Base-by-base conservation (phyloP, 225 moss, liverwort and hornwort genomes). In the Thuidium tamariscinum region DNA sequence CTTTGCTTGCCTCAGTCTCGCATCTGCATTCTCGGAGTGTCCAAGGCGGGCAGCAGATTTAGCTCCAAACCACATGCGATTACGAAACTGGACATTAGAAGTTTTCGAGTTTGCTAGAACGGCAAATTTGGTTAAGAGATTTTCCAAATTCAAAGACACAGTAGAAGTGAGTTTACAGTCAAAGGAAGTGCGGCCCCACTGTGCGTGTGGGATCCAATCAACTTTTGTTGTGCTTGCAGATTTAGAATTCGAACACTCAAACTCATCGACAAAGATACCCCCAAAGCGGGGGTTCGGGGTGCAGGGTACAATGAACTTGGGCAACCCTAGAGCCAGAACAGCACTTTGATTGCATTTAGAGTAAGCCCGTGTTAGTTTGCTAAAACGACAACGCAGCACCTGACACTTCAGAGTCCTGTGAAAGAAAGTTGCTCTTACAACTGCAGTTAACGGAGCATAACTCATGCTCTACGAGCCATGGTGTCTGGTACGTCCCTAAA, bases 301-400 rank as follows among this genome's bases (percentile, higher is more conserved):
- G 80, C 44, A 16, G 49, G 49, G 19, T 89, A 36, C 88, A 78
- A 23, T 89, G 91, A 78, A 87, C 85, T 21, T 87, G 87, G 91
- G 25, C 85, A 65, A 26, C 54, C 82, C 87, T 87, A 91, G 49
- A 67, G 73, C 65, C 66, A 76, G 54, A 49, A 32, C 42, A 19
- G 9, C 27, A 60, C 9, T 84, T 11, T 32, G 32, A 37, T 81
- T 13, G 69, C 61, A 27, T 15, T 37, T 67, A 46, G 64, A 61
- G 80, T 56, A 81, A 71, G 30, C 71, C 26, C 60, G 42, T 67
- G 54, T 72, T 82, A 52, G 18, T 34, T 52, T 51, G 39, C 65
- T 26, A 74, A 51, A 39, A 29, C 72, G 77, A 64, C 18, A 61
- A 30, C 55, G 22, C 59, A 67, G n/a, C 59, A 30, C 32, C 81